Evolutionary conservation across 2,329 filamentous ascomycete genomes (phyloP), one percentile per base, ranked within the genome.

Genomic region (Apiospora hydei): DNA sequence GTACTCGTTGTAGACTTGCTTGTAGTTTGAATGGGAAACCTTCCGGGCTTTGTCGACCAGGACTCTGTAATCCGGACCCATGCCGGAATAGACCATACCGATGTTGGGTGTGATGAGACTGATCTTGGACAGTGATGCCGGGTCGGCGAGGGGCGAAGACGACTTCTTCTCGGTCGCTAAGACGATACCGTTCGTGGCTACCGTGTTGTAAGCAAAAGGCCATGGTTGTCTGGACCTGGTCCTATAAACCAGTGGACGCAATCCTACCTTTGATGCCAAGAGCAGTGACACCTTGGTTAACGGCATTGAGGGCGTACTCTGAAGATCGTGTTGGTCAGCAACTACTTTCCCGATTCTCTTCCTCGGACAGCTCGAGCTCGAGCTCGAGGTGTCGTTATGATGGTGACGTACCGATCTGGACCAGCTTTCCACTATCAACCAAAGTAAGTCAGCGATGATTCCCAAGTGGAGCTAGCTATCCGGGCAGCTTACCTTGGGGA

Each of bases 1-100:
- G 87, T 99, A 99, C 87, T 99, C 96, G 86, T 99, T 99, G 89
- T 99, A 99, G 87, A 99, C 95, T 84, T 96, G 94, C 91, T 99
- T 99, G 91, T 99, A 99, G 83, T 92, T 93, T 67, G 96, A 97
- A 86, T 99, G 96, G 71, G 95, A 98, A 77, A 98, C 96, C 85
- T 98, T 99, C 82, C 96, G 95, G 78, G 96, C 96, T 84, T 95
- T 96, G 88, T 99, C 96, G 78, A 98, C 96, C 71, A 99, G 90
- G 72, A 99, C 94, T 83, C 96, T 92, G 87, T 98, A 99, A 85
- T 99, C 96, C 73, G 96, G 96, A 43, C 96, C 96, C 96, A 99
- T 99, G 82, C 96, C 96, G 70, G 95, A 95, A 87, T 99, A 99
- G 80, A 99, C 96, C 94, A 98, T 98, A 83, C 96, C 96, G 84